Evolutionary conservation across 306 rosid species (phyloP), one percentile per base, ranked within the genome.

Genomic region (Medicago arabica): DNA sequence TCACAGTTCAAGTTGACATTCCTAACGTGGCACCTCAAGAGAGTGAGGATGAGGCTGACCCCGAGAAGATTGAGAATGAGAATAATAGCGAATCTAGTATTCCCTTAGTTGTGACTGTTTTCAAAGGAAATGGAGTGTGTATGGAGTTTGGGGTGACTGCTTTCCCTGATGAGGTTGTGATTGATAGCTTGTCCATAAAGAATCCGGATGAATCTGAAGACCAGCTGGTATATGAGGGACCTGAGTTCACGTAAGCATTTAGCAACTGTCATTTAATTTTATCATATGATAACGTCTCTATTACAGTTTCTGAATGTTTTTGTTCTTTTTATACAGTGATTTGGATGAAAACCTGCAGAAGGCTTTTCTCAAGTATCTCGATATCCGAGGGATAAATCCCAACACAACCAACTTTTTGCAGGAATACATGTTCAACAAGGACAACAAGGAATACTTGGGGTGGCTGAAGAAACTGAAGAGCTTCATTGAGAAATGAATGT

Each of bases 401-500:
- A 84, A 80, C 78, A 77, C 87, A 41, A 85, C 93, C 19, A 83
- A 84, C 72, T 86, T 88, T 81, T 83, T 92, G 81, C 87, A 80
- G 39, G 87, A 86, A 82, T 90, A 95, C 83, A 89, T 92, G 99
- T 43, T 68, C 78, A 80, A 25, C 34, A 95, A 92, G 79, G 91
- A 92, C 69, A 70, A 38, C 83, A 78, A 81, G 58, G 99, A 92
- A 88, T 92, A 88, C 82, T 43, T 80, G 41, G 16, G 39, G 71
- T 95, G 99, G 99, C 83, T 95, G 90, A 85, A 90, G 89, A 89
- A 89, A 74, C 73, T 90, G 80, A 95, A 89, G 90, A 69, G 43
- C 71, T 92, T 88, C 38, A 12, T 95, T 68, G 91, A 92, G 91
- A 75, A 90, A 7, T 94, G 78, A 87, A 50, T 75, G 38, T 69